Percentiles rank a stretch among this genome's conserved stretches.
phyloP scores from a whole-genome alignment of 495 filamentous ascomycete species.

The Penicillium canescens region DNA sequence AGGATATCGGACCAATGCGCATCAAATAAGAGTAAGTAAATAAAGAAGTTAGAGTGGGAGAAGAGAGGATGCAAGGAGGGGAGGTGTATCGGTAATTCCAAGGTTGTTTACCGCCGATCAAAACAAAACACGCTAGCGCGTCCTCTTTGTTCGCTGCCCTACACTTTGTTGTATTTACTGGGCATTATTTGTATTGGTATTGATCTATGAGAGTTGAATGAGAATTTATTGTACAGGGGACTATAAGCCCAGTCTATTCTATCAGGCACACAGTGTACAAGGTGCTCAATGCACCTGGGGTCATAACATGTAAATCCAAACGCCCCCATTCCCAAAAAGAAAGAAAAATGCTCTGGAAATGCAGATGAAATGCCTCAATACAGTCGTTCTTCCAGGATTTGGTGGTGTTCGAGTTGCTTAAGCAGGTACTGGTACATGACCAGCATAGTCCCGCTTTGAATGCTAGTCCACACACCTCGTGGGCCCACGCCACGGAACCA shows the following conservation, averaged over 20 bases:
- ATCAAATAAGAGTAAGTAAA: constrained; percentile 20
- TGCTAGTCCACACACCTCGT: constrained; percentile 93
- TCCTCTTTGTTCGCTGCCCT: constrained; percentile 8
- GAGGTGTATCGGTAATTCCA: constrained; percentile 16
- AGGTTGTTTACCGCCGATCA: constrained; percentile 34
- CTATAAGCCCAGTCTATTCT: constrained; percentile 15
- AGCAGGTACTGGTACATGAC: constrained; percentile 91
- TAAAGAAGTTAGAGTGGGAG: constrained; percentile 3
- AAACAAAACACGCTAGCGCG: constrained; percentile 37
- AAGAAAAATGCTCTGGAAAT: constrained; percentile 7
- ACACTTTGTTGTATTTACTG: neutral
- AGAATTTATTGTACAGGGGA: constrained; percentile 13
- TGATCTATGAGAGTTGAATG: constrained; percentile 4
- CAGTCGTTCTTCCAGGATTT: constrained; percentile 28
- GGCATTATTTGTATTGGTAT: no score
- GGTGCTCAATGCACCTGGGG: constrained; percentile 1
- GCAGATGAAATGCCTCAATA: constrained; percentile 23
- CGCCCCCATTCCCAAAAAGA: constrained; percentile 22
- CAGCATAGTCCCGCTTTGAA: constrained; percentile 96
- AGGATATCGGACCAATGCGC: constrained; percentile 8
- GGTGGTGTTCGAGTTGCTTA: constrained; percentile 64
- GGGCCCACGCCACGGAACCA: constrained; percentile 97
- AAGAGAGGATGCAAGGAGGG: constrained; percentile 26
- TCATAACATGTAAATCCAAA: constrained; percentile 18
- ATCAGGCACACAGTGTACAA: constrained; percentile 15